Percentiles rank a stretch among this genome's conserved stretches.
phyloP scores from a whole-genome alignment of 2,329 filamentous ascomycete species.

The Thelonectria rubi region DNA sequence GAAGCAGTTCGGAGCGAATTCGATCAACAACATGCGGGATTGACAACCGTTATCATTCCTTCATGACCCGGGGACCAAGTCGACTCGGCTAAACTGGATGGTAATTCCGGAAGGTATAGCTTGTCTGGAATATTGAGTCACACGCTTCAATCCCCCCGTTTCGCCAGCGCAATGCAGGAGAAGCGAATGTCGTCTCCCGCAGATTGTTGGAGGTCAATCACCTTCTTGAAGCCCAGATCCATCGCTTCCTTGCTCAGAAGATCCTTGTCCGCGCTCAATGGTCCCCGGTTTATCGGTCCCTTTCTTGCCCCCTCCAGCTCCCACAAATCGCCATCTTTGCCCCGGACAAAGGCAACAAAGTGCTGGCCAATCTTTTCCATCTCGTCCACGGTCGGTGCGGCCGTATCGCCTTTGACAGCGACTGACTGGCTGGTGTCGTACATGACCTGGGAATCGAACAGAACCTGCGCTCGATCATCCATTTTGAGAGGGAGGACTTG shows the following conservation, averaged over 20 bases:
- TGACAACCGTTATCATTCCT: no score
- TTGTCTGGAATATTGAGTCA: background rate
- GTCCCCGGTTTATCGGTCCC: slow-evolving; percentile 22
- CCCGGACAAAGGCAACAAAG: slow-evolving; percentile 27
- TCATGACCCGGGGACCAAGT: no score
- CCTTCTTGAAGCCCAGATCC: slow-evolving; percentile 18
- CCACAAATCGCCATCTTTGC: slow-evolving; percentile 25
- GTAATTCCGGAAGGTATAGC: background rate
- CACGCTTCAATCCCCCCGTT: background rate
- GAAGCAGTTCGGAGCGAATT: background rate
- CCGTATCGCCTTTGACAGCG: slow-evolving; percentile 15
- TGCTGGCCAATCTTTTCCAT: slow-evolving; percentile 11
- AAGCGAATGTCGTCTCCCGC: slow-evolving; percentile 19
- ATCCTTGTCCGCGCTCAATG: slow-evolving; percentile 21
- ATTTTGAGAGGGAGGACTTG: slow-evolving; percentile 63
- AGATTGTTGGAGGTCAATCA: slow-evolving; percentile 17
- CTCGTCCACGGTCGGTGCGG: background rate
- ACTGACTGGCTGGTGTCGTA: slow-evolving; percentile 12
- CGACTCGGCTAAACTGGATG: background rate
- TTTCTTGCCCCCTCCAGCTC: slow-evolving; percentile 29
- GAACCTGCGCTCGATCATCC: slow-evolving; percentile 5
- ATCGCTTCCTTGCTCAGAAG: slow-evolving; percentile 22
- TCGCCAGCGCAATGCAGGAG: slow-evolving; percentile 25
- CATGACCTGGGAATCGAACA: background rate
- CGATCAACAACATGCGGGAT: background rate